phyloP scores from a whole-genome alignment of 2,329 filamentous ascomycete species.

The Lachnellula cervina region DNA sequence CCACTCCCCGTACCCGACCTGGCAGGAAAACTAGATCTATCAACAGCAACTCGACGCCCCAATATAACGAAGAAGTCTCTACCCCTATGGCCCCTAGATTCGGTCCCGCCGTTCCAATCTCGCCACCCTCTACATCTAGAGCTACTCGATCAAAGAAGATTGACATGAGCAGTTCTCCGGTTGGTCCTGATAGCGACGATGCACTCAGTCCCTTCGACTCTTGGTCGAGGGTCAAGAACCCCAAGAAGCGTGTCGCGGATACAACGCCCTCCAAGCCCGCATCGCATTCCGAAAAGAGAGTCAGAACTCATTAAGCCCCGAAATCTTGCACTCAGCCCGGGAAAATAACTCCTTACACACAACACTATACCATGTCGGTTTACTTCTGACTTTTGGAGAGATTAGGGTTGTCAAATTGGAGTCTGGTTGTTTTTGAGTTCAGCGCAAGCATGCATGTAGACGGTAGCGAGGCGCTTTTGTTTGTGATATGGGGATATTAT shows the following conservation, averaged over 20 bases:
- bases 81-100: conserved; percentile 54
- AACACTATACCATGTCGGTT: background rate
- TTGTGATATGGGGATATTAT: background rate
- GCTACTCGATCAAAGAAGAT: conserved; percentile 53
- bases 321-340: background rate
- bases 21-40: background rate
- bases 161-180: conserved; percentile 34
- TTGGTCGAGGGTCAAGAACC: conserved; percentile 54
- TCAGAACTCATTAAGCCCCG: background rate
- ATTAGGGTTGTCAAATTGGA: background rate
- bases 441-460: background rate
- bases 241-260: conserved; percentile 5
- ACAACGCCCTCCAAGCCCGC: background rate
- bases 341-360: background rate
- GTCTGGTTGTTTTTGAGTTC: background rate
- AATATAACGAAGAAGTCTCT: conserved; percentile 33
- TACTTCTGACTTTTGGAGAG: background rate
- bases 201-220: conserved; percentile 52
- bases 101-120: conserved; percentile 41
- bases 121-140: conserved; percentile 59
- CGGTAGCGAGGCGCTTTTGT: background rate
- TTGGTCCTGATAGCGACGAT: conserved; percentile 14
- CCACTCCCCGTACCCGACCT: background rate
- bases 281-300: background rate
- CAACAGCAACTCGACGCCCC: conserved; percentile 19